phyloP scores from a whole-genome alignment of 345 rosid species.

The Acer campestre region DNA sequence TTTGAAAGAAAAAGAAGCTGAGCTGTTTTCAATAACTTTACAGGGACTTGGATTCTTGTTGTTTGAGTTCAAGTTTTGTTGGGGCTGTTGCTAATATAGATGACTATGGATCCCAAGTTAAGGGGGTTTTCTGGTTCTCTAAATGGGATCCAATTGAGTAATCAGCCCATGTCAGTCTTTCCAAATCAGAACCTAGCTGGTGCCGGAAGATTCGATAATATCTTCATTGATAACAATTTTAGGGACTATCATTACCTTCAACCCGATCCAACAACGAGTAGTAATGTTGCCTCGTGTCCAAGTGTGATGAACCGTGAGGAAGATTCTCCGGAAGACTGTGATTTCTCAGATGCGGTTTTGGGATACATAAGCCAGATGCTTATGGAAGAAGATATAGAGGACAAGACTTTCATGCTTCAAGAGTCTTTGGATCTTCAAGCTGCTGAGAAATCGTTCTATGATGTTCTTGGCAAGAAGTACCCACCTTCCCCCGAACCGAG shows the following conservation, averaged over 20 bases:
- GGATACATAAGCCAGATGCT: slow-evolving; percentile 83
- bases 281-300: slow-evolving; percentile 2
- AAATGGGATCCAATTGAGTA: slow-evolving; percentile 43
- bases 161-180: slow-evolving; percentile 41
- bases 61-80: not conserved
- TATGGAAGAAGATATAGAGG: slow-evolving; percentile 89
- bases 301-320: slow-evolving; percentile 39
- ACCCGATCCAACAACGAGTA: slow-evolving; percentile 22
- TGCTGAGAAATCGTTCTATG: slow-evolving; percentile 90
- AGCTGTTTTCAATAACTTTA: slow-evolving; percentile 4
- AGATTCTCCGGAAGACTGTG: slow-evolving; percentile 61
- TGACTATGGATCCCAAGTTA: slow-evolving; percentile 58
- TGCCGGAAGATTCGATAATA: slow-evolving; percentile 36
- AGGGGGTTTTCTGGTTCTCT: slow-evolving; percentile 38
- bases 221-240: slow-evolving; percentile 26
- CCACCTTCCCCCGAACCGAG: slow-evolving; percentile 77
- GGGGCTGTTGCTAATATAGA: slow-evolving; percentile 10
- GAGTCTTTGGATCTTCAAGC: slow-evolving; percentile 86
- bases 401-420: slow-evolving; percentile 75
- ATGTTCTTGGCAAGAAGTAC: slow-evolving; percentile 82
- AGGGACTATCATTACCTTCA: slow-evolving; percentile 38
- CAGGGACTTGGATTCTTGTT: not conserved
- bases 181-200: slow-evolving; percentile 43
- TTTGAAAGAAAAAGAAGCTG: not conserved
- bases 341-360: slow-evolving; percentile 83